A percentile compares a stretch with the other conserved stretches of the same genome.
phyloP scores from a whole-genome alignment of 306 rosid species.

The Acmispon strigosus region DNA sequence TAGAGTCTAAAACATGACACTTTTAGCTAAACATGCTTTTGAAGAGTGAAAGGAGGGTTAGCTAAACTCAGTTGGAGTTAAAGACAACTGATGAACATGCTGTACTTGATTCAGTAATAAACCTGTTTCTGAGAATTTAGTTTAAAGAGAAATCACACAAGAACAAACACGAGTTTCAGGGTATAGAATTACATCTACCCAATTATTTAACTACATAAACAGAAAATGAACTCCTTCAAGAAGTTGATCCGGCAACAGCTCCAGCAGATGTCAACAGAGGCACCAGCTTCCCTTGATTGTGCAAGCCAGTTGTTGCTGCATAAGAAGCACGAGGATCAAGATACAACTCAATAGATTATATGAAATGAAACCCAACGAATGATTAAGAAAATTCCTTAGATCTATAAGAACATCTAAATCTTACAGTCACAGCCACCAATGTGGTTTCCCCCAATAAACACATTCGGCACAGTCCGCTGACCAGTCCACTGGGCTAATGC shows the following conservation, averaged over 20 bases:
- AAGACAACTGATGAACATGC: too few relatives aligned
- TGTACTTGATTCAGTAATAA: too few relatives aligned
- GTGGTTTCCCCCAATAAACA: constrained; percentile 80
- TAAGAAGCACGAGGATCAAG: constrained; percentile 12
- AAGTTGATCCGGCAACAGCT: constrained; percentile 37
- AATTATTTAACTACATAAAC: background rate
- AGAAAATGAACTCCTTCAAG: constrained; percentile 18
- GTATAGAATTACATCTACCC: background rate
- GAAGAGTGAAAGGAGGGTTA: too few relatives aligned
- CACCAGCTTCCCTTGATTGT: constrained; percentile 59
- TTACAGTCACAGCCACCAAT: constrained; percentile 92
- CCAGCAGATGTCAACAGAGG: constrained; percentile 66
- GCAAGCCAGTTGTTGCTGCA: constrained; percentile 52
- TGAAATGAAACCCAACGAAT: background rate
- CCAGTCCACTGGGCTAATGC: constrained; percentile 70
- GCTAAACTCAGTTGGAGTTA: too few relatives aligned
- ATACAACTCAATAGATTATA: background rate
- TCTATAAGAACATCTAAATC: constrained; percentile 6
- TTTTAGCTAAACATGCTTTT: too few relatives aligned
- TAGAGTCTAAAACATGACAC: too few relatives aligned
- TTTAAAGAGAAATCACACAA: background rate
- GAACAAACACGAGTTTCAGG: background rate
- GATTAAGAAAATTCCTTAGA: background rate
- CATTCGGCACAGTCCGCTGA: constrained; percentile 86
- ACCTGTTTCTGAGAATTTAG: background rate